Conservation (phyloP, 169 alveolate species). For the Amoebophrya sp. region DNA sequence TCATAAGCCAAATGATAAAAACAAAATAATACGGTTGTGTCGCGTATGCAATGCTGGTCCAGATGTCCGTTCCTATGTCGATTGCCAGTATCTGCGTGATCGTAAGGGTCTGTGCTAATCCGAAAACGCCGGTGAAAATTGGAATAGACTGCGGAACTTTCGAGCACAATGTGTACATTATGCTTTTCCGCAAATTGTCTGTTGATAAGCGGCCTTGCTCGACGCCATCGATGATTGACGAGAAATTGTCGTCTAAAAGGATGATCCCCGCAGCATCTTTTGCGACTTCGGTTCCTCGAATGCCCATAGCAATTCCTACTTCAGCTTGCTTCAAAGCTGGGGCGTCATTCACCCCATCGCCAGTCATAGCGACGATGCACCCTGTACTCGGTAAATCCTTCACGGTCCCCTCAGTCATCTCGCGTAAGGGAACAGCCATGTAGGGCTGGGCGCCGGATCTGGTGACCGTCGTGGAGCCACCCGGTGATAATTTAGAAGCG, state of each 20-base stretch:
- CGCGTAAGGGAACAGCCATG: no score
- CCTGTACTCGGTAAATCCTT: no score
- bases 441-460: no score
- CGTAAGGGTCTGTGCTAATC: conserved; percentile 31
- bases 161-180: conserved; percentile 48
- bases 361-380: conserved; percentile 89
- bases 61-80: conserved; percentile 47
- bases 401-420: no score
- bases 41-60: conserved; percentile 41
- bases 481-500: no score
- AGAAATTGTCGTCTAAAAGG: conserved; percentile 96
- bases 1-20: neutral
- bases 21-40: conserved; percentile 33
- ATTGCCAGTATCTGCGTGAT: conserved; percentile 42
- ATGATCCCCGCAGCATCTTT: conserved; percentile 99
- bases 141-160: conserved; percentile 4
- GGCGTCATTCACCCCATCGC: conserved; percentile 99
- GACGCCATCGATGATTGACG: conserved; percentile 71
- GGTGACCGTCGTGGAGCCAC: no score
- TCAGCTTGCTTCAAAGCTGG: conserved; percentile 98
- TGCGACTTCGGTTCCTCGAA: conserved; percentile 99
- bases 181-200: conserved; percentile 60
- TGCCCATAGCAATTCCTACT: conserved; percentile 98
- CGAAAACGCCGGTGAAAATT: neutral
- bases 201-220: conserved; percentile 72